Percentiles rank a stretch among this genome's conserved stretches.
phyloP scores from a whole-genome alignment of 352 stramenopile species.

The Globisporangium nagaii region DNA sequence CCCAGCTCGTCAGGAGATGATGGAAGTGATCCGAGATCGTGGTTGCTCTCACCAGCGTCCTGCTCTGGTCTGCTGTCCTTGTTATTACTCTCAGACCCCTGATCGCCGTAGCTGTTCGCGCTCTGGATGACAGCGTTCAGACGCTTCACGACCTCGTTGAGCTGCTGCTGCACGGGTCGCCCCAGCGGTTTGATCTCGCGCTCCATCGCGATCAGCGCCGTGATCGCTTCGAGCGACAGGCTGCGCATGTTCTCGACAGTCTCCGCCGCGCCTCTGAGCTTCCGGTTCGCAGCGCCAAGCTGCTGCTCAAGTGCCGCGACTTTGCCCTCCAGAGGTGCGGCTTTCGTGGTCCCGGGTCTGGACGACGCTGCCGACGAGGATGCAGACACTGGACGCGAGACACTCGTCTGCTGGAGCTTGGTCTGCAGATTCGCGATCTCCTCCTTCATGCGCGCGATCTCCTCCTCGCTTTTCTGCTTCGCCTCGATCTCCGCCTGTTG shows the following conservation, averaged over 20 bases:
- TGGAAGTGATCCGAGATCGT: background rate
- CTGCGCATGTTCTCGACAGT: slow-evolving; percentile 50
- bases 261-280: slow-evolving; percentile 31
- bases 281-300: slow-evolving; percentile 29
- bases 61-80: slow-evolving; percentile 10
- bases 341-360: background rate
- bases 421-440: slow-evolving; percentile 73
- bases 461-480: slow-evolving; percentile 40
- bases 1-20: background rate
- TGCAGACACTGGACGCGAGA: background rate
- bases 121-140: slow-evolving; percentile 65
- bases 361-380: background rate
- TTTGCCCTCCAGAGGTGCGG: background rate
- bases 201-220: slow-evolving; percentile 68
- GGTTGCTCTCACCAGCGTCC: background rate
- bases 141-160: slow-evolving; percentile 79
- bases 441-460: slow-evolving; percentile 70
- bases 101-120: slow-evolving; percentile 37
- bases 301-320: slow-evolving; percentile 13
- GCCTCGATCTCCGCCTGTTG: slow-evolving; percentile 46
- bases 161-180: slow-evolving; percentile 59
- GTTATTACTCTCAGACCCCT: slow-evolving; percentile 14
- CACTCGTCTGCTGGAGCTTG: slow-evolving; percentile 38
- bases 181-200: slow-evolving; percentile 70
- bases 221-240: slow-evolving; percentile 64